Evolutionary conservation across 495 filamentous ascomycete genomes (phyloP), one percentile per base, ranked within the genome.

Genomic region (Xylaria flabelliformis): DNA sequence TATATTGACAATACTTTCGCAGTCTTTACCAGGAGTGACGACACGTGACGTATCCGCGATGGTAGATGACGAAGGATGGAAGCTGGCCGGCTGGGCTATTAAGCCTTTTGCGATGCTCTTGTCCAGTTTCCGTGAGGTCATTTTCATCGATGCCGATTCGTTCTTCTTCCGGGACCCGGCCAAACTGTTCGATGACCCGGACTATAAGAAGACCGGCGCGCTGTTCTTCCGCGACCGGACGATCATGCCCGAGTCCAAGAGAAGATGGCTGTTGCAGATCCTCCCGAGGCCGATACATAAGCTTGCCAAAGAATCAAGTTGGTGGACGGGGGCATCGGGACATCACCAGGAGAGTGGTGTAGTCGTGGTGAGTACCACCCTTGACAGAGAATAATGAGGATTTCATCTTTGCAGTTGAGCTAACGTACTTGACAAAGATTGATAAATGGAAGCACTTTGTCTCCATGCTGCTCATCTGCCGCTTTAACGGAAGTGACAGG

Each of bases 151-250:
- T 32, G 75, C 79, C 19, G 78, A 80, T 44, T 74, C 74, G 2
- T 75, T 82, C 12, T 78, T 82, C 55, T 70, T 81, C 32, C 78
- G 77, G 42, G 46, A 74, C 19, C 80, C 80, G 2, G 70, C 72
- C 59, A 61, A 64, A 24, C 61, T 78, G 19, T 76, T 78, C 59
- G 53, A 74, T 21, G 74, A 77, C 58, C 51, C 62, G 4, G 72
- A 70, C 1, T 82, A 82, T 61, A 51, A 63, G 13, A 67, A 74
- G 9, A 82, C 77, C 0, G 83, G 83, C 0, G 80, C 81, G 4
- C 64, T 82, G 15, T 81, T 83, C 62, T 83, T 83, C 74, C 80
- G 82, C 70, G 82, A 85, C 72, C 75, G 82, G n/a, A 67, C 81
- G 21, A 68, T 80, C 39, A 75, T 78, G 66, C 73, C 72, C 53